Percentiles rank a stretch among this genome's conserved stretches.
Evolutionary conservation across 371 early-diverging fungal species (phyloP).

Genomic region (Mucor mucedo): DNA sequence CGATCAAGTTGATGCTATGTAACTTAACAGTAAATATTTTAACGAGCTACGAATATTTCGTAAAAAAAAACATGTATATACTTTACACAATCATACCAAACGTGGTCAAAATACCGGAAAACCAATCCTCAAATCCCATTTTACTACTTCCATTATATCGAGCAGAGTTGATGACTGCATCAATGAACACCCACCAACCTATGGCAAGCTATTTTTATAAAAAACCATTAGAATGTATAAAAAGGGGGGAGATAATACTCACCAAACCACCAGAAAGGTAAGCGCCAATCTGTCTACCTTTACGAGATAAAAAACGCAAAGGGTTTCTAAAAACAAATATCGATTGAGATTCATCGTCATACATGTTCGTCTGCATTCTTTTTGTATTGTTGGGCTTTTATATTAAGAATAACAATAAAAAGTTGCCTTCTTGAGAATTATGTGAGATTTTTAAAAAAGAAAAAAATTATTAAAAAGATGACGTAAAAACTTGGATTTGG

Average conservation of each 20-base stretch:
- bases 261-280: slow-evolving; percentile 62
- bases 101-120: slow-evolving; percentile 78
- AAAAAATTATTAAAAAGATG: too few relatives aligned
- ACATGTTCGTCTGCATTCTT: slow-evolving; percentile 24
- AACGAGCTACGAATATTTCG: too few relatives aligned
- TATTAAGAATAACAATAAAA: too few relatives aligned
- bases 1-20: slow-evolving; percentile 59
- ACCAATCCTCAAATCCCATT: slow-evolving; percentile 81
- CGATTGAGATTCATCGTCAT: slow-evolving; percentile 50
- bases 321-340: slow-evolving; percentile 51
- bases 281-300: slow-evolving; percentile 57
- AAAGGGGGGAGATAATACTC: slow-evolving; percentile 12
- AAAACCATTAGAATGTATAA: background rate
- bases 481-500: too few relatives aligned
- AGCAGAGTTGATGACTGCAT: slow-evolving; percentile 62
- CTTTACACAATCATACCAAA: slow-evolving; percentile 80
- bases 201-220: slow-evolving; percentile 64
- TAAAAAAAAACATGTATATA: background rate
- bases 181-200: slow-evolving; percentile 89
- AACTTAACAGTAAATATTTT: background rate
- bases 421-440: too few relatives aligned
- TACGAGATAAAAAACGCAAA: slow-evolving; percentile 50
- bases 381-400: background rate
- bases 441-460: too few relatives aligned
- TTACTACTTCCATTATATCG: slow-evolving; percentile 32